phyloP scores from a whole-genome alignment of 164 flowering plant genomes.

The Hamamelis virginiana region DNA sequence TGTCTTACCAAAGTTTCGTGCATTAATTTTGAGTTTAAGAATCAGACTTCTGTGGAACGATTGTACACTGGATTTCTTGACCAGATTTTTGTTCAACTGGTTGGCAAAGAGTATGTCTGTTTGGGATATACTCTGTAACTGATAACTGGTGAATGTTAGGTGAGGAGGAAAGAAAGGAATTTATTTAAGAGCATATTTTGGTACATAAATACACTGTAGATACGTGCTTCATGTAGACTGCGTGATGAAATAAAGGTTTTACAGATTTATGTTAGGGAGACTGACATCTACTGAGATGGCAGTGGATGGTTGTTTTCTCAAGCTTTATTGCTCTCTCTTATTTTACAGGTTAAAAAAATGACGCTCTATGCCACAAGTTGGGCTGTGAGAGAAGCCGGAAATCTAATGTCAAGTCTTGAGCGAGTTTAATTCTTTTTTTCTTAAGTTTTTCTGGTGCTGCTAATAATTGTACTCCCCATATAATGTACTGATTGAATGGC shows the following conservation, averaged over 20 bases:
- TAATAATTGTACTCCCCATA: no score
- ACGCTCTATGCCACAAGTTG: slow-evolving; percentile 37
- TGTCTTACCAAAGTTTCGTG: no score
- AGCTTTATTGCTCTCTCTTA: not conserved
- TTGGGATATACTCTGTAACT: no score
- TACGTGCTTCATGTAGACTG: not conserved
- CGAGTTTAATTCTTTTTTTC: not conserved
- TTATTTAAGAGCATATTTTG: no score
- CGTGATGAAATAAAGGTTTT: not conserved
- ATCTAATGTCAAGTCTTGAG: not conserved
- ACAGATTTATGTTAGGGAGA: not conserved
- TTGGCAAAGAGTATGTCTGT: no score
- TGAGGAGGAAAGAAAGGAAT: no score
- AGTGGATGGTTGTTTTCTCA: not conserved
- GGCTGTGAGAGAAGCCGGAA: slow-evolving; percentile 31
- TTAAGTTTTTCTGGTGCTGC: not conserved
- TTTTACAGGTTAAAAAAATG: slow-evolving; percentile 46
- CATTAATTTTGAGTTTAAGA: no score
- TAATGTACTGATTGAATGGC: not conserved
- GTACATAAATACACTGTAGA: not conserved
- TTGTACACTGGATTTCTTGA: no score
- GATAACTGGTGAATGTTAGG: no score
- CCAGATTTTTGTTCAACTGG: no score
- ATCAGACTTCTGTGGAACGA: no score
- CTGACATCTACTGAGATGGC: not conserved